Conservation (phyloP, 768 basidiomycete genomes). For the Boletus rex-veris region DNA sequence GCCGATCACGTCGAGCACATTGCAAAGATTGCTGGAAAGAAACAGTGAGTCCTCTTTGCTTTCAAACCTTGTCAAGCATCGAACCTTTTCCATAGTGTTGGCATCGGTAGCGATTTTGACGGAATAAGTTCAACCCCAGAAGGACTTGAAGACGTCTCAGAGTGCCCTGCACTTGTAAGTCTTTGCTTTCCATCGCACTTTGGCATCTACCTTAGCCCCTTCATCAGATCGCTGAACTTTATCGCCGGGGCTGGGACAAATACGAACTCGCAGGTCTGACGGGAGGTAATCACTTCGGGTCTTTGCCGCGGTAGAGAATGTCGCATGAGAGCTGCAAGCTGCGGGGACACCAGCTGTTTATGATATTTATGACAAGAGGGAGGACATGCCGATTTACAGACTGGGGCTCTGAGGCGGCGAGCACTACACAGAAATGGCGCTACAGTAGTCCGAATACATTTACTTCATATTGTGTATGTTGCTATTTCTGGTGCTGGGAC, state of each 20-base stretch:
- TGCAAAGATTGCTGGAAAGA: slow-evolving; percentile 63
- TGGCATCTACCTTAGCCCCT: neutral
- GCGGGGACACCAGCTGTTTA: slow-evolving; percentile 53
- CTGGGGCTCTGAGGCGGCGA: slow-evolving; percentile 7
- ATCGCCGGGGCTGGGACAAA: slow-evolving; percentile 81
- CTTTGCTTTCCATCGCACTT: neutral
- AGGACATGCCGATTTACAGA: slow-evolving; percentile 48
- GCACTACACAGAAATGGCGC: too few relatives aligned
- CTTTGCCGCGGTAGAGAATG: slow-evolving; percentile 69
- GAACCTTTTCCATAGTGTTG: slow-evolving; percentile 10
- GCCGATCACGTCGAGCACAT: slow-evolving; percentile 90
- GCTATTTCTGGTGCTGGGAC: neutral
- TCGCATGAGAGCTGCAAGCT: slow-evolving; percentile 57
- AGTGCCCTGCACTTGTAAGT: slow-evolving; percentile 75
- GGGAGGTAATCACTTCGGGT: slow-evolving; percentile 80
- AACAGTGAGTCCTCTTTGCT: slow-evolving; percentile 47
- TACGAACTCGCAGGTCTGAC: slow-evolving; percentile 79
- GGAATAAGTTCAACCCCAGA: slow-evolving; percentile 64
- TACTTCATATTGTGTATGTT: neutral
- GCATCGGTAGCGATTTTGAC: slow-evolving; percentile 62
- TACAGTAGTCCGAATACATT: too few relatives aligned
- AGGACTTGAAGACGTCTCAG: slow-evolving; percentile 88
- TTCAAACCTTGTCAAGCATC: neutral
- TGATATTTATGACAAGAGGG: slow-evolving; percentile 73
- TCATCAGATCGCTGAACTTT: slow-evolving; percentile 76